phyloP scores from a whole-genome alignment of 1,139 yeast genomes.

The Yamadazyma sp. region DNA sequence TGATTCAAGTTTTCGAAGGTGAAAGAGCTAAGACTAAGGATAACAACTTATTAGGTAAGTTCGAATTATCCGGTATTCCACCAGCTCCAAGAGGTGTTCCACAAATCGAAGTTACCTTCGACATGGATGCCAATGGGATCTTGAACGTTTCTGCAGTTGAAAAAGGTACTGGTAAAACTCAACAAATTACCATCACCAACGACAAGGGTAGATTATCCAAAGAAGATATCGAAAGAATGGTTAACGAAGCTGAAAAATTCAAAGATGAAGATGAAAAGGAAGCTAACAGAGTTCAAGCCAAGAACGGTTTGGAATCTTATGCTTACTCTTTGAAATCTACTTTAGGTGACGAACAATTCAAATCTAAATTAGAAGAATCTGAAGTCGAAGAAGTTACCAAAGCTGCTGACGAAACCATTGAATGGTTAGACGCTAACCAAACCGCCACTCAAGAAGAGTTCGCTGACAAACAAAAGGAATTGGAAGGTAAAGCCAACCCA shows the following conservation, averaged over 20 bases:
- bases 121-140: conserved; percentile 99
- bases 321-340: conserved; percentile 88
- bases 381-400: conserved; percentile 78
- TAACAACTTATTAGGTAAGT: conserved; percentile 99
- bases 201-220: conserved; percentile 54
- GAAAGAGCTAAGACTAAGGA: conserved; percentile 99
- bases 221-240: conserved; percentile 54
- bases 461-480: conserved; percentile 89
- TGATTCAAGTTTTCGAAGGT: conserved; percentile 99
- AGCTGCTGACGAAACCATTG: conserved; percentile 82
- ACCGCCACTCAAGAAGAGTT: conserved; percentile 87
- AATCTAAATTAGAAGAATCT: conserved; percentile 77
- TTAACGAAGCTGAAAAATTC: conserved; percentile 50
- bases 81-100: conserved; percentile 99
- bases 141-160: conserved; percentile 92
- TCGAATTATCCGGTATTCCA: conserved; percentile 98
- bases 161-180: conserved; percentile 85
- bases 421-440: conserved; percentile 87
- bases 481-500: conserved; percentile 92
- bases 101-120: conserved; percentile 98
- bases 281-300: conserved; percentile 52
- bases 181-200: conserved; percentile 50
- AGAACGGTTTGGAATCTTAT: conserved; percentile 91
- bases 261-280: conserved; percentile 51
- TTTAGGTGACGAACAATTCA: conserved; percentile 74